Conservation (phyloP, 345 rosid species). For the Eucalyptus pauciflora region DNA sequence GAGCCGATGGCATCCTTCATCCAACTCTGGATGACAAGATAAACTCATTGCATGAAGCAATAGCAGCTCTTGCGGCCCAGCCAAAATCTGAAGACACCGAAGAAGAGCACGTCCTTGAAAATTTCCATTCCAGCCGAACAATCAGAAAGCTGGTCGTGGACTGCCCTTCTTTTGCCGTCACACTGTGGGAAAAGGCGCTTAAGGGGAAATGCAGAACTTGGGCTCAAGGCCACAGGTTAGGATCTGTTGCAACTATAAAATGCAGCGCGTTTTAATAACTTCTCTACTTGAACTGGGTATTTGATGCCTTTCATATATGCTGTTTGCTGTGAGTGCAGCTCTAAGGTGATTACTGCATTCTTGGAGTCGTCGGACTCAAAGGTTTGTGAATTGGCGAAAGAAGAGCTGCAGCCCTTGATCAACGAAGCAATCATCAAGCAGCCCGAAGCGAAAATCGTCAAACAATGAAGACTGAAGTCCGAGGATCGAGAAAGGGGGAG, state of each 20-base stretch:
- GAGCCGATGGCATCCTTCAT: conserved; percentile 47
- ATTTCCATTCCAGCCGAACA: conserved; percentile 75
- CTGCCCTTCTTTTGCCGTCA: conserved; percentile 52
- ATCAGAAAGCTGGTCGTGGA: conserved; percentile 69
- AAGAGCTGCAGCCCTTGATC: conserved; percentile 64
- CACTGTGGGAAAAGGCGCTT: conserved; percentile 66
- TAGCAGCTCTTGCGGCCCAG: conserved; percentile 53
- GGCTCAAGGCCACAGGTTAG: conserved; percentile 90
- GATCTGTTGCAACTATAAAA: not conserved
- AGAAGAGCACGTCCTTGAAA: conserved; percentile 61
- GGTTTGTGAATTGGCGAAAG: conserved; percentile 32
- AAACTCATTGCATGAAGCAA: conserved; percentile 42
- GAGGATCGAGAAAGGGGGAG: not conserved
- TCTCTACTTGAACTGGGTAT: not conserved
- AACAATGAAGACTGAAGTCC: not conserved
- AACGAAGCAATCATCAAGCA: conserved; percentile 47
- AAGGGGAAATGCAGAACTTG: conserved; percentile 47
- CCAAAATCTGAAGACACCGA: conserved; percentile 43
- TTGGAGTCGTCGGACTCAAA: conserved; percentile 45
- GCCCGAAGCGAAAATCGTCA: conserved; percentile 17
- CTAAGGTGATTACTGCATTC: conserved; percentile 64
- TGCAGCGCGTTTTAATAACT: not conserved
- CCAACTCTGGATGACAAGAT: conserved; percentile 49
- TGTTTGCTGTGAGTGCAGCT: conserved; percentile 33
- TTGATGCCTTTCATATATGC: not conserved